Conservation (phyloP, 441 rosid species). For the Flueggea neowawraea region DNA sequence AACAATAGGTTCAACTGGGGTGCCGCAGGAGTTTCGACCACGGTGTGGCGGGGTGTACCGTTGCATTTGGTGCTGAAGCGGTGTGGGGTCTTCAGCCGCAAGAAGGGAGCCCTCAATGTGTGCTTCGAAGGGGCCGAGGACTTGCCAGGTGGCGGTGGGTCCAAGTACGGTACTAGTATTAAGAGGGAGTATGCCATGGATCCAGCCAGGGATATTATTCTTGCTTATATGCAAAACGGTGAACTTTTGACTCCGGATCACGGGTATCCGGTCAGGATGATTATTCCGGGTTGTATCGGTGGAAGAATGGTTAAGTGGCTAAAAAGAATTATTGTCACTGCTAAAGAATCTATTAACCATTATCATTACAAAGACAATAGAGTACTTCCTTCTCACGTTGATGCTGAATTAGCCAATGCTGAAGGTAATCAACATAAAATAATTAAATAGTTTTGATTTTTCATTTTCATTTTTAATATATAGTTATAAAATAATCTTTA, state of each 20-base stretch:
- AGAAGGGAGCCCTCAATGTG: conserved; percentile 64
- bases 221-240: conserved; percentile 96
- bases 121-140: conserved; percentile 94
- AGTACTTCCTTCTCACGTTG: conserved; percentile 83
- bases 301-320: conserved; percentile 96
- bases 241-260: conserved; percentile 75
- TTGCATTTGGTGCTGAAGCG: conserved; percentile 56
- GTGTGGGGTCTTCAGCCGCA: conserved; percentile 62
- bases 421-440: conserved; percentile 46
- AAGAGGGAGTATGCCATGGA: conserved; percentile 70
- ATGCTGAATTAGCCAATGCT: conserved; percentile 76
- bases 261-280: conserved; percentile 79
- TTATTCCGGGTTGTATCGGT: conserved; percentile 84
- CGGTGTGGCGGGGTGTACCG: conserved; percentile 82
- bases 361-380: conserved; percentile 79
- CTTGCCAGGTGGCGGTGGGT: conserved; percentile 90
- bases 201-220: conserved; percentile 72
- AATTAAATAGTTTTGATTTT: neutral
- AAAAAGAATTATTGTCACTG: conserved; percentile 67
- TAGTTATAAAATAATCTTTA: no score
- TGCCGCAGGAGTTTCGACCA: conserved; percentile 68
- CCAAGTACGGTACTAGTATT: conserved; percentile 85
- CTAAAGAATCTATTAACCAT: conserved; percentile 62
- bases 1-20: conserved; percentile 97
- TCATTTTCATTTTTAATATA: neutral